Conservation (phyloP, 495 filamentous ascomycete genomes). For the Glonium stellatum region DNA sequence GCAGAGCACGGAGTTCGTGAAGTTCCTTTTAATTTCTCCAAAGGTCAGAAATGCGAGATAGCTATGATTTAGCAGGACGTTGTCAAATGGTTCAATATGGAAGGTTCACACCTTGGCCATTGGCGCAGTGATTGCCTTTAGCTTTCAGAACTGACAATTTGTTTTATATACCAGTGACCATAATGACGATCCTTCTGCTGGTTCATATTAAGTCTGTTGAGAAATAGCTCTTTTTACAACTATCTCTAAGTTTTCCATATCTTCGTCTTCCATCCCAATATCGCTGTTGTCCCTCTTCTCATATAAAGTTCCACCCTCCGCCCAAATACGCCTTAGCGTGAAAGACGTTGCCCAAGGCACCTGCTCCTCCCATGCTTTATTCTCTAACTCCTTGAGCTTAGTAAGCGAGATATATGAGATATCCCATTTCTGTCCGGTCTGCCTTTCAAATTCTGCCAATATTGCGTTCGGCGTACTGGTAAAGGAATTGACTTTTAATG, state of each 20-base stretch:
- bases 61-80: too few relatives aligned
- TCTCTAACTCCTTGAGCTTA: slow-evolving; percentile 47
- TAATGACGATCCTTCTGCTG: too few relatives aligned
- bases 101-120: too few relatives aligned
- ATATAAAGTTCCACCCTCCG: slow-evolving; percentile 64
- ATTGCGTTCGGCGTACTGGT: slow-evolving; percentile 57
- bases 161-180: too few relatives aligned
- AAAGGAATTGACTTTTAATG: slow-evolving; percentile 64
- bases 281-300: slow-evolving; percentile 56
- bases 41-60: too few relatives aligned
- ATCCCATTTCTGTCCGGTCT: slow-evolving; percentile 51
- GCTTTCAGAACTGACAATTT: too few relatives aligned
- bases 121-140: too few relatives aligned
- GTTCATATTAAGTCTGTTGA: slow-evolving; percentile 2
- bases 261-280: slow-evolving; percentile 44
- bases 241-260: slow-evolving; percentile 40
- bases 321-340: slow-evolving; percentile 63
- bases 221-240: slow-evolving; percentile 40
- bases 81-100: too few relatives aligned
- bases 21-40: too few relatives aligned
- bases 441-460: slow-evolving; percentile 57
- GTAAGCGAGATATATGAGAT: slow-evolving; percentile 49
- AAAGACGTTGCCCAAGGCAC: slow-evolving; percentile 47
- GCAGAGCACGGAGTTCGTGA: too few relatives aligned
- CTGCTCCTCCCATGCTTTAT: slow-evolving; percentile 47